phyloP scores from a whole-genome alignment of 768 basidiomycete genomes.

The Hericium erinaceus region DNA sequence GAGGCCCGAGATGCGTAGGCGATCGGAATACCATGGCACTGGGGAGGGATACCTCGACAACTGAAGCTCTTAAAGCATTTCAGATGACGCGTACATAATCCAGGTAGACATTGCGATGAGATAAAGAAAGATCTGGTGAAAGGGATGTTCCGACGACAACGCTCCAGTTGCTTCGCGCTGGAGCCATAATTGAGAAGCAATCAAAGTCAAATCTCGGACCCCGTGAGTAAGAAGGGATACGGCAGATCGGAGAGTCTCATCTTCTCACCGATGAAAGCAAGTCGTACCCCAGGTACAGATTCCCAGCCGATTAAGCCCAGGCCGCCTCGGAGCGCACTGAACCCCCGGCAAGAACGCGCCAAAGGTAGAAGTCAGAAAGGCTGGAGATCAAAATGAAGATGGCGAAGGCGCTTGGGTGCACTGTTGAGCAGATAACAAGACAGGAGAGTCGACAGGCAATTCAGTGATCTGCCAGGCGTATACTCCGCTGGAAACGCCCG shows the following conservation, averaged over 20 bases:
- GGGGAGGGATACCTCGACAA: neutral
- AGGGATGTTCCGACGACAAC: neutral
- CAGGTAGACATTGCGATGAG: neutral
- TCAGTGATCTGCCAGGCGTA: neutral
- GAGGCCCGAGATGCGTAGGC: slow-evolving; percentile 49
- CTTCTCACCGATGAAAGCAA: neutral
- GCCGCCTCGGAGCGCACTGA: neutral
- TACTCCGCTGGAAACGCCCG: neutral
- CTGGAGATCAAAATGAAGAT: neutral
- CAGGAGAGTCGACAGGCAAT: neutral
- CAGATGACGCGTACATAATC: slow-evolving; percentile 3
- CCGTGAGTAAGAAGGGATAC: neutral
- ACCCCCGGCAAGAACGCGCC: neutral
- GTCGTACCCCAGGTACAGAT: neutral
- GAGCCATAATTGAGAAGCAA: neutral
- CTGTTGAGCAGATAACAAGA: neutral
- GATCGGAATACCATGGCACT: slow-evolving; percentile 48
- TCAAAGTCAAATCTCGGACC: slow-evolving; percentile 3
- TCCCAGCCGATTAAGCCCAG: neutral
- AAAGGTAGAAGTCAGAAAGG: neutral
- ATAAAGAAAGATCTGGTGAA: neutral
- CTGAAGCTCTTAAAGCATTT: slow-evolving; percentile 5
- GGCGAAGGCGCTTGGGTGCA: neutral
- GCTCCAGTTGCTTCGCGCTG: neutral
- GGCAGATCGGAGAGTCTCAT: neutral